Evolutionary conservation across 2,329 filamentous ascomycete species (phyloP), one percentile per base, ranked within the genome.

Genomic region (Huntiella abstrusa): DNA sequence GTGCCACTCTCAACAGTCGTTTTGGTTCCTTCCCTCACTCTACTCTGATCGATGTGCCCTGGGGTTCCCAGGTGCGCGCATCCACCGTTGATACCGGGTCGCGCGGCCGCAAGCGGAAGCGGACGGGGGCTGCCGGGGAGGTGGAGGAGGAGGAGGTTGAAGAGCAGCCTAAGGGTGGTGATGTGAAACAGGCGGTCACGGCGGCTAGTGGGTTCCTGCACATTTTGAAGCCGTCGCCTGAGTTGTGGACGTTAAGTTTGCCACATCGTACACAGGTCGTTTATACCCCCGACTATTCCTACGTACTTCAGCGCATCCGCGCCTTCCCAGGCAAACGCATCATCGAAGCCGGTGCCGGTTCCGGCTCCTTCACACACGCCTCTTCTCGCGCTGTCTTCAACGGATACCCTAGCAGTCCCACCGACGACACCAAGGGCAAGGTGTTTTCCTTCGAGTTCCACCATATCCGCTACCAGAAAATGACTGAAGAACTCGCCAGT

Each of bases 81-180:
- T 94, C 86, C 1, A 75, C 80, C 32, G 86, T 95, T 48, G 84
- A 95, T 56, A 95, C 87, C 0, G 86, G 87, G 10, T 91, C 85
- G n/a, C 70, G 86, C 54, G 85, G 85, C 33, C 73, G 81, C 44
- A 80, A 79, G 60, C 67, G 72, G 46, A 49, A 55, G 46, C 45
- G 51, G 4, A 47, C 39, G 32, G 39, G 39, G 8, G 39, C 46
- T 6, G 62, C 64, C 15, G 60, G 63, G 1, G 55, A 50, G 28
- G 58, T 59, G 33, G 55, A 55, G 16, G 15, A 44, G 7, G 34
- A 38, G 11, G 55, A 54, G 13, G 51, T 52, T 12, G 49, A 40
- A n/a, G 65, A 58, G 13, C 16, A 36, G 28, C 60, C 59, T 51
- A 65, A 64, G 52, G 57, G 53, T 1, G 39, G 38, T 13, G 19